Conservation (phyloP, 1,284 basidiomycete species). For the Coriolopsis trogii region DNA sequence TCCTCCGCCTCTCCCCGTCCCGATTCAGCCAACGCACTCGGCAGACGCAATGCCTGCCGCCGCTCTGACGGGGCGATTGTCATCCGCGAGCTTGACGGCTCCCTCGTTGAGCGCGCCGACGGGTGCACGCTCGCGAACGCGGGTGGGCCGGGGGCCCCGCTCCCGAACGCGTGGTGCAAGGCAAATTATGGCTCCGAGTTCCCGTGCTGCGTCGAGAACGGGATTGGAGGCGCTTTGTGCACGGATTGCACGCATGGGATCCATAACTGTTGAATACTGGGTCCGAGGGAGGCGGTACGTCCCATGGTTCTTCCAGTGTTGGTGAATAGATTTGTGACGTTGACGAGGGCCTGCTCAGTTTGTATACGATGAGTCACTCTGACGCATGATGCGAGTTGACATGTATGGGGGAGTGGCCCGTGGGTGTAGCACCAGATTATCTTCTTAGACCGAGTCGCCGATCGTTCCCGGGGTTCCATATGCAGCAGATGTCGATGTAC, state of each 20-base stretch:
- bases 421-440: too few species aligned
- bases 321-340: not conserved
- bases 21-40: not conserved
- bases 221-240: not conserved
- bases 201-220: not conserved
- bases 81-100: not conserved
- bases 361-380: too few species aligned
- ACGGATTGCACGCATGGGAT: not conserved
- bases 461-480: too few species aligned
- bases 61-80: slow-evolving; percentile 1
- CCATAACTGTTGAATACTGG: not conserved
- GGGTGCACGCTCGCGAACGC: not conserved
- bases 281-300: not conserved
- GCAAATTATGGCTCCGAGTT: not conserved
- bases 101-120: not conserved
- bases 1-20: not conserved
- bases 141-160: not conserved
- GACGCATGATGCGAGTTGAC: too few species aligned
- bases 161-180: not conserved
- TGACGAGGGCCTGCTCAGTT: too few species aligned
- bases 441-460: too few species aligned
- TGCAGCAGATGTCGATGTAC: too few species aligned
- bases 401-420: too few species aligned
- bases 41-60: not conserved
- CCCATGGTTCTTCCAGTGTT: not conserved